These are phyloP conservation scores for Phaffia tasmanica DNA, from an alignment of 768 basidiomycete genomes.

Conservation along the genomic window DNA sequence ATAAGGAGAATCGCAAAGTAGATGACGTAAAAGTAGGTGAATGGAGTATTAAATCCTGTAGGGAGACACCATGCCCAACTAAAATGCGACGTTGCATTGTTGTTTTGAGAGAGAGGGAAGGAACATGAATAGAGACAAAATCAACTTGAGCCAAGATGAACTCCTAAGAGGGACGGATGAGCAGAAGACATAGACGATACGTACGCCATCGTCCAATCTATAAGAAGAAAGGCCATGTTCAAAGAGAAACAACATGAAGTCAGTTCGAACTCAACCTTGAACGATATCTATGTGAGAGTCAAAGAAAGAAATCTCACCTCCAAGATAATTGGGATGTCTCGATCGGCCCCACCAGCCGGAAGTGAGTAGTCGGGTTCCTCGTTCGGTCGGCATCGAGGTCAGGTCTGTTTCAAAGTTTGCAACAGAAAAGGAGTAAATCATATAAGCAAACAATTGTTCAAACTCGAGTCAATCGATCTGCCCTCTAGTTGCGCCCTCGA, in stretches of 20 bases:
- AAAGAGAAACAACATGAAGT: no score
- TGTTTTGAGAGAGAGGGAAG: constrained; percentile 43
- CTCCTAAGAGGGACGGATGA: not conserved
- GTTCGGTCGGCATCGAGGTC: constrained; percentile 62
- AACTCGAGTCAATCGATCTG: not conserved
- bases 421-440: not conserved
- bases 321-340: constrained; percentile 54
- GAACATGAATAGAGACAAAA: not conserved
- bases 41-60: constrained; percentile 78
- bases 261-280: not conserved
- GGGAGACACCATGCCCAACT: constrained; percentile 85
- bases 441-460: not conserved
- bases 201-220: constrained; percentile 40
- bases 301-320: not conserved
- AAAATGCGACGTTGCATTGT: constrained; percentile 48
- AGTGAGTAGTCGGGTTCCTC: constrained; percentile 79
- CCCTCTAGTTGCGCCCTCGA: not conserved
- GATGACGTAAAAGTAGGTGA: constrained; percentile 87
- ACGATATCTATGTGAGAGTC: not conserved
- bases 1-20: constrained; percentile 84
- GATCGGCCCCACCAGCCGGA: constrained; percentile 97
- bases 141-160: not conserved
- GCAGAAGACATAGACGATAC: constrained; percentile 16
- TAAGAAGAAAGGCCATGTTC: not conserved
- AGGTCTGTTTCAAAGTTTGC: constrained; percentile 47